Conservation (phyloP, 2,329 filamentous ascomycete species). For the Xylaria hypoxylon region DNA sequence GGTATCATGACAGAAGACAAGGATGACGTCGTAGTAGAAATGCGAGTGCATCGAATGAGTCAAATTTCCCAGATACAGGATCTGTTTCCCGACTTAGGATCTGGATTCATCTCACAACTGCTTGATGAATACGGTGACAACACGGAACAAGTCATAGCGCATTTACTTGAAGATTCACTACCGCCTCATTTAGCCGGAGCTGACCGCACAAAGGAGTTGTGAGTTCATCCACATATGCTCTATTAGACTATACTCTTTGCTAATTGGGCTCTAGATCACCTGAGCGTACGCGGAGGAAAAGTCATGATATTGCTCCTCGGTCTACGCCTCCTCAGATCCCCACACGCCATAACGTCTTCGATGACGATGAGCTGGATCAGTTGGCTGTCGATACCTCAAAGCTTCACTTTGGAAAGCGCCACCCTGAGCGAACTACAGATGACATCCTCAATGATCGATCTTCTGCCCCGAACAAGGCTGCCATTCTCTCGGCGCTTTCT, state of each 20-base stretch:
- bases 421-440: constrained; percentile 74
- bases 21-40: constrained; percentile 57
- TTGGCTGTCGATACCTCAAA: constrained; percentile 74
- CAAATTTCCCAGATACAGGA: constrained; percentile 93
- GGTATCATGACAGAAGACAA: constrained; percentile 54
- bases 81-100: constrained; percentile 87
- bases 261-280: constrained; percentile 45
- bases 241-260: not conserved
- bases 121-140: constrained; percentile 83
- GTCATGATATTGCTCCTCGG: constrained; percentile 65
- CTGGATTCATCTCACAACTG: constrained; percentile 81
- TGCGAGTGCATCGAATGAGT: constrained; percentile 85
- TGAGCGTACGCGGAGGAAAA: constrained; percentile 46
- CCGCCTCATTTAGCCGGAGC: constrained; percentile 73
- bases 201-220: constrained; percentile 74
- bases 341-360: constrained; percentile 78
- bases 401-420: constrained; percentile 82
- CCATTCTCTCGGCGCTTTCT: constrained; percentile 88
- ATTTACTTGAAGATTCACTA: constrained; percentile 82
- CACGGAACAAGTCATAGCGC: constrained; percentile 81
- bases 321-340: constrained; percentile 69
- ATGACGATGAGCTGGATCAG: constrained; percentile 82
- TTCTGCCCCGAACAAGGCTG: constrained; percentile 78
- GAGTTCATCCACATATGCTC: constrained; percentile 47
- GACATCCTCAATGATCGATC: constrained; percentile 74